Conservation (phyloP, 179 eudicot species). For the Silene noctiflora region DNA sequence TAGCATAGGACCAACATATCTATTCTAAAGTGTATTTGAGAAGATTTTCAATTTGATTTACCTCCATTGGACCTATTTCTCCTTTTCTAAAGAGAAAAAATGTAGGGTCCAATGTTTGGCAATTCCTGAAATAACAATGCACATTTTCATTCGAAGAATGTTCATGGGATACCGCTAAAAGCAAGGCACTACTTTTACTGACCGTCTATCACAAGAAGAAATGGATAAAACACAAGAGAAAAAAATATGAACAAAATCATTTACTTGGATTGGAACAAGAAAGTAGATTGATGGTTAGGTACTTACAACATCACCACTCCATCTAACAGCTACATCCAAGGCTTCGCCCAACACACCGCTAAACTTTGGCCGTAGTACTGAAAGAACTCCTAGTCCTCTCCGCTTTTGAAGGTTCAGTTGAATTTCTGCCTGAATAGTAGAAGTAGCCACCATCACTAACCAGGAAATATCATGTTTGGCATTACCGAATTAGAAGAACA, state of each 20-base stretch:
- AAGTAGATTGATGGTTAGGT: conserved; percentile 20
- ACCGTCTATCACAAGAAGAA: neutral
- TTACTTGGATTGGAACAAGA: conserved; percentile 16
- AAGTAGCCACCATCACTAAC: conserved; percentile 14
- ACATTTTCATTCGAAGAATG: neutral
- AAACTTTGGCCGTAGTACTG: conserved; percentile 85
- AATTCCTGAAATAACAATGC: neutral
- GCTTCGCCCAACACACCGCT: conserved; percentile 98
- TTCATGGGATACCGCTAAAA: neutral
- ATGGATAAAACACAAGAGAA: neutral
- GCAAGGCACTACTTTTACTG: neutral
- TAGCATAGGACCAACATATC: neutral
- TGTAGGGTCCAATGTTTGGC: neutral
- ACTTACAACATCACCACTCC: conserved; percentile 99
- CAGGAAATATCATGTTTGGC: neutral
- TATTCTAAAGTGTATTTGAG: neutral
- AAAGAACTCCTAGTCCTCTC: conserved; percentile 87
- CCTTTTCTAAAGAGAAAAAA: neutral
- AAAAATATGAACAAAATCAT: conserved; percentile 1
- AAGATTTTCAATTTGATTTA: neutral
- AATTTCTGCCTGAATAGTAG: conserved; percentile 75
- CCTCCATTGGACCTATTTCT: neutral
- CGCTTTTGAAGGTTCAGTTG: conserved; percentile 92
- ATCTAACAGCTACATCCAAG: conserved; percentile 94
- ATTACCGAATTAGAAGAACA: neutral